Conservation (phyloP, 2,329 filamentous ascomycete species). For the Aspergillus jensenii region DNA sequence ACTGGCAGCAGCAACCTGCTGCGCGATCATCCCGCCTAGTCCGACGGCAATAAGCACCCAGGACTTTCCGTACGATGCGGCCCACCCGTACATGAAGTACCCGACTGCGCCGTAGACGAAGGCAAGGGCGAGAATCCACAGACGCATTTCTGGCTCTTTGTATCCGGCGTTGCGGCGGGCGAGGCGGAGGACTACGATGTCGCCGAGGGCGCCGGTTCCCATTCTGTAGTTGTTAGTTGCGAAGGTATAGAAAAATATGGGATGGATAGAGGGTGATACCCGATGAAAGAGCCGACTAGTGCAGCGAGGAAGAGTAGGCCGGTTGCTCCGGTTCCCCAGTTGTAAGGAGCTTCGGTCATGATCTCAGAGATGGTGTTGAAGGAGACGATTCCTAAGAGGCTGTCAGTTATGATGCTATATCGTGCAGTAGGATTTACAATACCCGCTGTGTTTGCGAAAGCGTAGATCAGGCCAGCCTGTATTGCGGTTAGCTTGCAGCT, state of each 20-base stretch:
- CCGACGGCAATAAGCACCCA: slow-evolving; percentile 40
- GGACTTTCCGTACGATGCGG: slow-evolving; percentile 31
- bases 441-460: slow-evolving; percentile 42
- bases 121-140: slow-evolving; percentile 36
- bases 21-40: slow-evolving; percentile 41
- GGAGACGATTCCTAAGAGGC: slow-evolving; percentile 29
- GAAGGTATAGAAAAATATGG: neutral
- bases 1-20: slow-evolving; percentile 41
- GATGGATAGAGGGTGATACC: slow-evolving; percentile 15
- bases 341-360: slow-evolving; percentile 39
- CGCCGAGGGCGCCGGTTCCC: slow-evolving; percentile 37
- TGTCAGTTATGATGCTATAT: too few relatives aligned
- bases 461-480: slow-evolving; percentile 12
- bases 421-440: neutral
- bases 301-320: slow-evolving; percentile 35
- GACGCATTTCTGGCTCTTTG: slow-evolving; percentile 40
- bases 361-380: slow-evolving; percentile 40
- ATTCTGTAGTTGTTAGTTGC: slow-evolving; percentile 36
- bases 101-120: slow-evolving; percentile 35
- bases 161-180: slow-evolving; percentile 35
- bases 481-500: neutral
- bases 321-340: slow-evolving; percentile 35
- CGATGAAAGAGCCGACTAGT: slow-evolving; percentile 33
- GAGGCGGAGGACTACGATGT: slow-evolving; percentile 33
- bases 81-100: slow-evolving; percentile 43